These are phyloP conservation scores for Fusarium euwallaceae DNA, from an alignment of 2,329 filamentous ascomycete genomes.

Conservation along the genomic window DNA sequence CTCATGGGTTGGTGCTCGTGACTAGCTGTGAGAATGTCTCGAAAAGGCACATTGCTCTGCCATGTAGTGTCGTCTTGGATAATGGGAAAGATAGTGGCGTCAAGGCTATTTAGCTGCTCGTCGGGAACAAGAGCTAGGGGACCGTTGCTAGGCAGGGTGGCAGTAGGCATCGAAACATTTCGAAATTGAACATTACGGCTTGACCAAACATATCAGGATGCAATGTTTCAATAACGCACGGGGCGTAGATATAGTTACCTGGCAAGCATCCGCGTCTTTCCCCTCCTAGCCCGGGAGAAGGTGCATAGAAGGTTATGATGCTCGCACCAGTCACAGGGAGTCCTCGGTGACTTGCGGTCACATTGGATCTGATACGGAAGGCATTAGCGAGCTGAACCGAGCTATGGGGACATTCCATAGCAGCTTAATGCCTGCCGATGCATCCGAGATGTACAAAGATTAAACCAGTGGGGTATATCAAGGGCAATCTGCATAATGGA, in stretches of 20 bases:
- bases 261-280: not conserved
- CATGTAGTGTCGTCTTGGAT: not conserved
- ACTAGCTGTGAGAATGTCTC: not conserved
- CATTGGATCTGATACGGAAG: not conserved
- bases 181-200: not conserved
- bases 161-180: not conserved
- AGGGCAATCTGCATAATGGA: not conserved
- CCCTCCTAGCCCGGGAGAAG: not conserved
- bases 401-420: not conserved
- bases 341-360: not conserved
- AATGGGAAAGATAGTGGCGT: not conserved
- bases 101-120: not conserved
- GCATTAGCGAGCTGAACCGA: not conserved
- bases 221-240: not conserved
- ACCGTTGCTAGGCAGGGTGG: not conserved
- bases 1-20: not conserved
- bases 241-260: not conserved
- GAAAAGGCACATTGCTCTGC: not conserved
- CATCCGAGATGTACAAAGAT: not conserved
- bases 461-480: not conserved
- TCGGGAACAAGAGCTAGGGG: not conserved
- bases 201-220: not conserved
- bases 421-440: not conserved
- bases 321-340: not conserved
- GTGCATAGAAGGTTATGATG: not conserved